Evolutionary conservation across 352 stramenopile species (phyloP).

Genomic region (Phytophthora lateralis): DNA sequence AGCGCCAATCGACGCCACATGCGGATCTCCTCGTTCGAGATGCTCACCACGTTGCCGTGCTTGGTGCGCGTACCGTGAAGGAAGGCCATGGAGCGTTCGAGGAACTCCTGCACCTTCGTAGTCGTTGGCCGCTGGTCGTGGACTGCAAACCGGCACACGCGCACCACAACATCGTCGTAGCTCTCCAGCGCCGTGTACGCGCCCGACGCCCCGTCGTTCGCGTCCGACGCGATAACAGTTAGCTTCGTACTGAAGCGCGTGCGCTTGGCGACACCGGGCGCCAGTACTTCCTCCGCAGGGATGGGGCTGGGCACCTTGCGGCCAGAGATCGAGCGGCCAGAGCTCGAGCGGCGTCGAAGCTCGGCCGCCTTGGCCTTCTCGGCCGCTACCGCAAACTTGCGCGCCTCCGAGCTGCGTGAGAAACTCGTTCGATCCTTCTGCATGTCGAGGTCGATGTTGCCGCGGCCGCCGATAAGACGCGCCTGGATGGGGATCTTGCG

Average conservation of each 20-base stretch:
- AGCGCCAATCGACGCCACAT: conserved; percentile 76
- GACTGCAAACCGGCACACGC: conserved; percentile 65
- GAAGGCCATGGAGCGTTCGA: conserved; percentile 76
- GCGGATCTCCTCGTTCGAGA: conserved; percentile 83
- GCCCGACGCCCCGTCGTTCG: conserved; percentile 32
- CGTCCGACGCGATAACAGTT: conserved; percentile 29
- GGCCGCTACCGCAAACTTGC: conserved; percentile 43
- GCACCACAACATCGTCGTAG: conserved; percentile 80
- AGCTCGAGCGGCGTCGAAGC: conserved; percentile 32
- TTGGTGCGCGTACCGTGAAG: conserved; percentile 70
- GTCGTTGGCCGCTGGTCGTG: conserved; percentile 76
- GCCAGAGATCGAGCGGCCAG: background rate
- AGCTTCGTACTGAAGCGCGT: conserved; percentile 48
- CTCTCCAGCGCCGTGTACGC: conserved; percentile 64
- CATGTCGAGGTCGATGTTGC: conserved; percentile 59
- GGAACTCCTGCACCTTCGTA: conserved; percentile 78
- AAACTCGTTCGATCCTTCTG: conserved; percentile 72
- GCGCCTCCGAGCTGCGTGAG: conserved; percentile 57
- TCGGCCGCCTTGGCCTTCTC: conserved; percentile 38
- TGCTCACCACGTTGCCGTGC: conserved; percentile 71
- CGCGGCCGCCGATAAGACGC: conserved; percentile 54
- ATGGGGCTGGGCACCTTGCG: conserved; percentile 38
- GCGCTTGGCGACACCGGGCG: conserved; percentile 50
- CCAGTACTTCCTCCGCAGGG: conserved; percentile 45
- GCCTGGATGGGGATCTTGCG: conserved; percentile 80